These are phyloP conservation scores for Melastoma candidum DNA, from an alignment of 441 rosid genomes.

Conservation along the genomic window DNA sequence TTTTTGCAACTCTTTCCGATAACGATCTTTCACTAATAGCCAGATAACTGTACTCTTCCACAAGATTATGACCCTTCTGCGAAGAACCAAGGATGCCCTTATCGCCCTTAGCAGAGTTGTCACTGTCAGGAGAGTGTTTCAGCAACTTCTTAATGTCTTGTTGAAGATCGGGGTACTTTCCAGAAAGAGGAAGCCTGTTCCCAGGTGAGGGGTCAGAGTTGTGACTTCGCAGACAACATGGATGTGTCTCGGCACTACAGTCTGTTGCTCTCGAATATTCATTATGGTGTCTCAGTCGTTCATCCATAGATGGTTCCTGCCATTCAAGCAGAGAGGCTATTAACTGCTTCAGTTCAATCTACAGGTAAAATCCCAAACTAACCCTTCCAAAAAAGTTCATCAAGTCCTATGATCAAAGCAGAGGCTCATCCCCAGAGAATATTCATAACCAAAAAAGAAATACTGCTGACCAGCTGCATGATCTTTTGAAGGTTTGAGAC, in stretches of 20 bases:
- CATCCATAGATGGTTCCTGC: slow-evolving; percentile 12
- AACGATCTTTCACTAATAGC: slow-evolving; percentile 26
- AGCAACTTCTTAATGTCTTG: slow-evolving; percentile 33
- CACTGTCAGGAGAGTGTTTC: slow-evolving; percentile 20
- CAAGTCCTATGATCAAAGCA: too few species aligned
- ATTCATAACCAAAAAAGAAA: too few species aligned
- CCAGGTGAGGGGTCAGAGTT: slow-evolving; percentile 13
- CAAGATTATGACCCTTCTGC: slow-evolving; percentile 9
- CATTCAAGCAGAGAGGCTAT: too few species aligned
- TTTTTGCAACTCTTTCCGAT: slow-evolving; percentile 33
- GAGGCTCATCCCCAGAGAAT: too few species aligned
- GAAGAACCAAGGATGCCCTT: not conserved
- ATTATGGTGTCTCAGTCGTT: slow-evolving; percentile 2
- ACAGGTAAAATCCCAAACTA: not conserved
- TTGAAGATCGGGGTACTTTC: slow-evolving; percentile 17
- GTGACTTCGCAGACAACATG: slow-evolving; percentile 7
- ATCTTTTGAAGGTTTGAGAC: too few species aligned
- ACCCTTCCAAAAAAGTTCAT: not conserved
- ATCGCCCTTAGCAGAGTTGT: slow-evolving; percentile 7
- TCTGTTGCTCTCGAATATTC: slow-evolving; percentile 10
- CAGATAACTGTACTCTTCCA: slow-evolving; percentile 22
- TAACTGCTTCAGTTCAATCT: not conserved
- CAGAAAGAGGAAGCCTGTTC: slow-evolving; percentile 30
- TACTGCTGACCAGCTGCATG: too few species aligned
- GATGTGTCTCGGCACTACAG: slow-evolving; percentile 18